Conservation (phyloP, 176 grass and related monocot species). For the Juncus inflexus region DNA sequence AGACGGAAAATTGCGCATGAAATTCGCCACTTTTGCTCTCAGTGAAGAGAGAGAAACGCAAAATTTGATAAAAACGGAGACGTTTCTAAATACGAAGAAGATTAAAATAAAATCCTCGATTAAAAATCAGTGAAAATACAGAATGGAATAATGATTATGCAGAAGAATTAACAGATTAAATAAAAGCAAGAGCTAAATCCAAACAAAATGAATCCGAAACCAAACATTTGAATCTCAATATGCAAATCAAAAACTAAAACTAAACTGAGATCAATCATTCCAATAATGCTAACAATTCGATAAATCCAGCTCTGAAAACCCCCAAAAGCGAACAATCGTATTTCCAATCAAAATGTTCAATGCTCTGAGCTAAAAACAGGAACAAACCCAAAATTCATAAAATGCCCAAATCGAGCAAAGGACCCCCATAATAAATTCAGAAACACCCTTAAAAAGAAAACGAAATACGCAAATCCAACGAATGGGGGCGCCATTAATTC, state of each 20-base stretch:
- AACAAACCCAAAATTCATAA: slow-evolving; percentile 15
- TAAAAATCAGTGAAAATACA: neutral
- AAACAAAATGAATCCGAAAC: slow-evolving; percentile 3
- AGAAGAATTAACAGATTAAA: slow-evolving; percentile 11
- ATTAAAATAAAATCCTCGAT: neutral
- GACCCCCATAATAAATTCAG: too few species aligned
- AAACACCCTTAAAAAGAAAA: neutral
- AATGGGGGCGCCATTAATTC: slow-evolving; percentile 27
- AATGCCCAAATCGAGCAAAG: neutral
- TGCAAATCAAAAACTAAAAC: slow-evolving; percentile 7
- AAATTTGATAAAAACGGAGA: slow-evolving; percentile 7
- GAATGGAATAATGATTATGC: too few species aligned
- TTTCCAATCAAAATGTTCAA: slow-evolving; percentile 9
- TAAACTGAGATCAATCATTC: slow-evolving; percentile 14
- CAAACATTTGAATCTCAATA: neutral
- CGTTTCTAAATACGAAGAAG: neutral
- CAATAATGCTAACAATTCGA: neutral
- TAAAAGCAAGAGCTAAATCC: slow-evolving; percentile 4
- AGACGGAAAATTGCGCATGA: neutral
- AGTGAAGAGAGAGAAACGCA: neutral
- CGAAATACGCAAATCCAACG: slow-evolving; percentile 9
- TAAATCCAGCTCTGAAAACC: neutral
- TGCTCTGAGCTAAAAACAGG: slow-evolving; percentile 29
- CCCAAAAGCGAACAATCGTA: neutral
- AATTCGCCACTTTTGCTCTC: slow-evolving; percentile 11